A percentile compares a stretch with the other conserved stretches of the same genome.
phyloP scores from a whole-genome alignment of 495 filamentous ascomycete species.

The Tuber melanosporum region DNA sequence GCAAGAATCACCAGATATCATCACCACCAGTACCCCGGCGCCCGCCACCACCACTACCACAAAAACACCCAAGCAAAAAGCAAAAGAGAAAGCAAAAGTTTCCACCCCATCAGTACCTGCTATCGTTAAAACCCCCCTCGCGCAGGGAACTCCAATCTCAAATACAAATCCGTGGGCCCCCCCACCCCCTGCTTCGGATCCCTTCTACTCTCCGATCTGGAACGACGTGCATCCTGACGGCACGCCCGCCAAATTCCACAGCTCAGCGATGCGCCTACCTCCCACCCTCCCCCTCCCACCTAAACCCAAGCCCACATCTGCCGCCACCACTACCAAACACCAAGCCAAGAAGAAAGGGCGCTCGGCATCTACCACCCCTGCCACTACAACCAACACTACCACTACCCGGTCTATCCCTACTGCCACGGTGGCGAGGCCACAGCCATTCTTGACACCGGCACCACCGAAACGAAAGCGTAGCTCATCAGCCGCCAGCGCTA shows the following conservation, averaged over 20 bases:
- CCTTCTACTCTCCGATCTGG: slow-evolving; percentile 35
- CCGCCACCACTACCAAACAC: not conserved
- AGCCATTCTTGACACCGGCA: not conserved
- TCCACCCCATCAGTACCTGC: not conserved
- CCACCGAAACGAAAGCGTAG: slow-evolving; percentile 15
- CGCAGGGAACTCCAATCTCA: not conserved
- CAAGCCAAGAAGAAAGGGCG: not conserved
- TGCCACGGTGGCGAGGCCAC: not conserved
- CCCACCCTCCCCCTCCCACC: not conserved
- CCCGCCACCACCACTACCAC: not conserved
- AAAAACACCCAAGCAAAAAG: not conserved
- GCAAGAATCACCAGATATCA: slow-evolving; percentile 2
- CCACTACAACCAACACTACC: not conserved
- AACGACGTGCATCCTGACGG: slow-evolving; percentile 38
- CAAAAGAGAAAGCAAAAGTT: not conserved
- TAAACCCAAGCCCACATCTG: not conserved
- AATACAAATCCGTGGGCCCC: slow-evolving; percentile 24
- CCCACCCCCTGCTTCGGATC: slow-evolving; percentile 20
- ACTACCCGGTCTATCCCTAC: not conserved
- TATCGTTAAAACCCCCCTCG: not conserved
- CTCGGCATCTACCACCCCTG: not conserved
- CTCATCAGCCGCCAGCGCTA: not conserved
- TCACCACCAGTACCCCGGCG: not conserved
- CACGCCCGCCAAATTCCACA: slow-evolving; percentile 27
- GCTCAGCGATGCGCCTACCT: not conserved